A percentile compares a stretch with the other conserved stretches of the same genome.
Conservation (phyloP, 2,329 filamentous ascomycete genomes). For the Paecilomyces sp. region DNA sequence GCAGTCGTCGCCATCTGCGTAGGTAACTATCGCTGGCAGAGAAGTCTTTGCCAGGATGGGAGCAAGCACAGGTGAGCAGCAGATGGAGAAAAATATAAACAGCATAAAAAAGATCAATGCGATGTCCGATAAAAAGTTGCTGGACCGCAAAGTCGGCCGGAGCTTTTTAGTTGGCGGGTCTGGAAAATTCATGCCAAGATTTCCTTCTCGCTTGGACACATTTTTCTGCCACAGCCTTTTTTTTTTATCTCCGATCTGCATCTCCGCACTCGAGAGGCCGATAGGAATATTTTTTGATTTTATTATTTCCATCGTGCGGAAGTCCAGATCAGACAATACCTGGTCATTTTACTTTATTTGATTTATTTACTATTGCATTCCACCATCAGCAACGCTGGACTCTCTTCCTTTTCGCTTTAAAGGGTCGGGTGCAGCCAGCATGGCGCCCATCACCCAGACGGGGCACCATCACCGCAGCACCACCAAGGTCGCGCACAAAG, state of each 20-base stretch:
- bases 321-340: background rate
- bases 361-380: background rate
- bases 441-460: constrained; percentile 60
- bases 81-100: background rate
- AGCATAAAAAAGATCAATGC: background rate
- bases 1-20: constrained; percentile 21
- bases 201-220: constrained; percentile 28
- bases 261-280: constrained; percentile 6
- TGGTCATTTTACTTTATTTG: background rate
- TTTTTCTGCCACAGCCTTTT: constrained; percentile 6
- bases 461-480: constrained; percentile 82
- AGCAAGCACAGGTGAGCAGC: background rate
- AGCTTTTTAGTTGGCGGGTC: constrained; percentile 8
- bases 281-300: background rate
- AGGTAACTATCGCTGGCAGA: background rate
- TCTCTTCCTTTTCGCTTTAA: constrained; percentile 83
- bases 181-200: constrained; percentile 32
- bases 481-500: constrained; percentile 80
- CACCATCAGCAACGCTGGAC: constrained; percentile 21
- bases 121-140: constrained; percentile 8
- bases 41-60: background rate
- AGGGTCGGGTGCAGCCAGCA: constrained; percentile 56
- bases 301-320: background rate
- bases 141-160: background rate
- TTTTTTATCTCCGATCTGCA: constrained; percentile 7